Conservation (phyloP, 176 grass and related monocot genomes). For the Ensete ventricosum region DNA sequence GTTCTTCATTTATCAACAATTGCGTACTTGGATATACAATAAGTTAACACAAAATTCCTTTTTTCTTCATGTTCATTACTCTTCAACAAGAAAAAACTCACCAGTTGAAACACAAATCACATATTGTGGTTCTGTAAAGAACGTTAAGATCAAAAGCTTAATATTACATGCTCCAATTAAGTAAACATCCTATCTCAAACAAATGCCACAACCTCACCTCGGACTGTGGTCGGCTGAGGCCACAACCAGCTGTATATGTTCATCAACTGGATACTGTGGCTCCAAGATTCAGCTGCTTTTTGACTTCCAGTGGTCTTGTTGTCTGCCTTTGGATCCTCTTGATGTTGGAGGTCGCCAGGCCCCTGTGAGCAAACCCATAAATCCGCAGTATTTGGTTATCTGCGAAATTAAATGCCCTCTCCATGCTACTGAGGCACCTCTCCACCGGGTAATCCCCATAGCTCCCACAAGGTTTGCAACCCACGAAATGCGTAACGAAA, state of each 20-base stretch:
- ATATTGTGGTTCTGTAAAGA: not conserved
- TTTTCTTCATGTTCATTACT: not conserved
- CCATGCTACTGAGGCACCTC: conserved; percentile 42
- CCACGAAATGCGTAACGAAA: conserved; percentile 65
- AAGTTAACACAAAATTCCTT: not conserved
- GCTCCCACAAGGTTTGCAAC: conserved; percentile 37
- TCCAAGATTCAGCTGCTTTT: conserved; percentile 25
- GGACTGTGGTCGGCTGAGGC: not conserved
- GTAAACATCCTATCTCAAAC: not conserved
- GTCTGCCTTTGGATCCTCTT: conserved; percentile 24
- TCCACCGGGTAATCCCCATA: conserved; percentile 38
- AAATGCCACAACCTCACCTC: not conserved
- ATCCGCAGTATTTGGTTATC: conserved; percentile 64
- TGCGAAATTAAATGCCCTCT: conserved; percentile 74
- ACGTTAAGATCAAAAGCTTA: not conserved
- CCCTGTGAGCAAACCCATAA: conserved; percentile 41
- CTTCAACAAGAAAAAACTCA: not conserved
- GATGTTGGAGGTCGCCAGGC: conserved; percentile 25
- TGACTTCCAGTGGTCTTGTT: conserved; percentile 24
- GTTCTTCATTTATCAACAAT: no score
- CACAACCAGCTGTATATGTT: not conserved
- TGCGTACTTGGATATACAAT: not conserved
- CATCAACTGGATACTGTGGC: conserved; percentile 20
- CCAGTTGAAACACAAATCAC: not conserved
- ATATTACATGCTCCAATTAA: not conserved